These are phyloP conservation scores for Scortechinia acanthostroma DNA, from an alignment of 2,329 filamentous ascomycete species.

Conservation along the genomic window DNA sequence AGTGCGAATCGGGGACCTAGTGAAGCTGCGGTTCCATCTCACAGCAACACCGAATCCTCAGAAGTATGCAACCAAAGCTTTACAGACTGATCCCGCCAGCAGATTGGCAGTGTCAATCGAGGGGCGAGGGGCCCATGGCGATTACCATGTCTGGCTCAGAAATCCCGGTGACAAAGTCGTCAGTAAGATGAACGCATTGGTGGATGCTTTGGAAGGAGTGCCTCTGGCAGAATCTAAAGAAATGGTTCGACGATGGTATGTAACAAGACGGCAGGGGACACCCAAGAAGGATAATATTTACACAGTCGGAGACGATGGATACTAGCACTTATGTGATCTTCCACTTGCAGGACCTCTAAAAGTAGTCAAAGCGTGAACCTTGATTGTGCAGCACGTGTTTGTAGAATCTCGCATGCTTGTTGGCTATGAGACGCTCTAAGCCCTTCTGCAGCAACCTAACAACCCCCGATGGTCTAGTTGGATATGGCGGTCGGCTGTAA, in stretches of 20 bases:
- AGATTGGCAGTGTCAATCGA: slow-evolving; percentile 1
- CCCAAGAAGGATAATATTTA: not conserved
- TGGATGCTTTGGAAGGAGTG: slow-evolving; percentile 1
- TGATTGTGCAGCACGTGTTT: too few relatives aligned
- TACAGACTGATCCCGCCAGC: not conserved
- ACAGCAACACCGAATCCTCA: not conserved
- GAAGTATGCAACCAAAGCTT: not conserved
- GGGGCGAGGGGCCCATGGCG: not conserved
- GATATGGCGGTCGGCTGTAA: not conserved
- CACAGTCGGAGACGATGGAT: not conserved
- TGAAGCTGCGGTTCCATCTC: not conserved
- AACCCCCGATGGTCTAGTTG: not conserved
- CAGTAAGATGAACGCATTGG: not conserved
- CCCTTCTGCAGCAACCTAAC: not conserved
- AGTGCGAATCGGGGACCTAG: not conserved
- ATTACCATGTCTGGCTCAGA: not conserved
- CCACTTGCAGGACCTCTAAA: too few relatives aligned
- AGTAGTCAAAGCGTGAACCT: too few relatives aligned
- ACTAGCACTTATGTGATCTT: too few relatives aligned
- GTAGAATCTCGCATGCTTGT: too few relatives aligned
- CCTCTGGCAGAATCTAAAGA: not conserved
- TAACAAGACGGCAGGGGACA: not conserved
- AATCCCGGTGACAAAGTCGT: not conserved
- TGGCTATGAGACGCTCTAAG: too few relatives aligned
- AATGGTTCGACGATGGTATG: slow-evolving; percentile 1